Evolutionary conservation across 108 stramenopile species (phyloP), one percentile per base, ranked within the genome.

Genomic region (Cylindrotheca closterium): DNA sequence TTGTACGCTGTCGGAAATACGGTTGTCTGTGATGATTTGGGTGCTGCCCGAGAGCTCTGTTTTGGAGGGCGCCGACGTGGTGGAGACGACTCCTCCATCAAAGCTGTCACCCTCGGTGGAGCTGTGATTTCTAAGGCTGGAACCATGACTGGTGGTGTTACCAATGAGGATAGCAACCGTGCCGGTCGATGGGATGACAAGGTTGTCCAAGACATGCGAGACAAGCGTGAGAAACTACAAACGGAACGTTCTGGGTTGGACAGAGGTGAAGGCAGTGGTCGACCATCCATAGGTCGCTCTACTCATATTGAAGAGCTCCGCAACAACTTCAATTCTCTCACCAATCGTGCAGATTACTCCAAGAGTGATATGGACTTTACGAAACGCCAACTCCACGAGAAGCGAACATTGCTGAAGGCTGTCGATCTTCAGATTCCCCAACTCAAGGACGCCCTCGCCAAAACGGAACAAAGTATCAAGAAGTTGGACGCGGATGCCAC

Each of bases 141-240:
- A 27, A 96, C 94, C 51, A 99, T 99, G 96, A 99, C 97, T 4
- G 98, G 98, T 4, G 98, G 98, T 51, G 80, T 85, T 15, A 58
- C 58, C 48, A 77, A 74, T 55, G 91, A 92, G 19, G 79, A 83
- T 46, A 67, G 60, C 63, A 79, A 78, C 58, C 76, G 83, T 2
- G 88, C 88, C 28, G 88, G 87, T 24, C 77, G 89, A 30, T 92
- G 85, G 89, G 81, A 81, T 33, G 86, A 91, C 50, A 79, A 79
- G 58, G 91, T 72, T 31, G 63, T 93, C 28, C 79, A 83, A 51
- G 83, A 82, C 59, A 67, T 92, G 22, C 79, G 74, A 28, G 66
- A 69, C 28, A 76, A 83, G 73, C 84, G 92, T 55, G 89, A 94
- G 47, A 63, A 78, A 55, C 64, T 93, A 46, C 91, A 91, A 58